Percentiles rank a stretch among this genome's conserved stretches.
phyloP scores from a whole-genome alignment of 768 basidiomycete species.

The Wakefieldia striispora region DNA sequence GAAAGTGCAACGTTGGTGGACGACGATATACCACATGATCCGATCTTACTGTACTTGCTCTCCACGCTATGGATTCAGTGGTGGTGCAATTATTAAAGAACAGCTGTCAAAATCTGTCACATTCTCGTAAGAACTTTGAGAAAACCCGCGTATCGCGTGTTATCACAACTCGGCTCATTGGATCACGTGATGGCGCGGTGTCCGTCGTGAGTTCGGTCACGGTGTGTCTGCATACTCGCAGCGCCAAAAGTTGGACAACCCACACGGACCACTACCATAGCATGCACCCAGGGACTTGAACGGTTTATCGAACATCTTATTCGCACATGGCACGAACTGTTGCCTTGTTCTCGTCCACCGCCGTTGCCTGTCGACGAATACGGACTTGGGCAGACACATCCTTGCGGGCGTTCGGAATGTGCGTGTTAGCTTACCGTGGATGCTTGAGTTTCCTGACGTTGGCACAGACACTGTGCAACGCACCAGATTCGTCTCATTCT shows the following conservation, averaged over 20 bases:
- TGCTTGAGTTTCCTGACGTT: slow-evolving; percentile 6
- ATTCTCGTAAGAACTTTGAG: neutral
- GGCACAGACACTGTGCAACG: slow-evolving; percentile 76
- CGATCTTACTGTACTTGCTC: slow-evolving; percentile 13
- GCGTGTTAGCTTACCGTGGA: slow-evolving; percentile 33
- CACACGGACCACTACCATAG: slow-evolving; percentile 6
- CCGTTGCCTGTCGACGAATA: slow-evolving; percentile 31
- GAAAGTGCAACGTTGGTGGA: neutral
- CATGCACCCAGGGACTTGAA: slow-evolving; percentile 18
- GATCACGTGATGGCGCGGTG: slow-evolving; percentile 17
- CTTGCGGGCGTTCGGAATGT: slow-evolving; percentile 80
- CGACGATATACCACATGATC: slow-evolving; percentile 19
- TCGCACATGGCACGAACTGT: slow-evolving; percentile 21
- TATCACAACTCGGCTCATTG: neutral
- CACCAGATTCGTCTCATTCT: slow-evolving; percentile 89
- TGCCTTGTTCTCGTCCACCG: slow-evolving; percentile 16
- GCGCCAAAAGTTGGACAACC: neutral
- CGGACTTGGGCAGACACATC: slow-evolving; percentile 44
- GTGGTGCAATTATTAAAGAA: no score
- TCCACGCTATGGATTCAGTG: slow-evolving; percentile 6
- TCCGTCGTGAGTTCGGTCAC: no score
- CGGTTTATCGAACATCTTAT: slow-evolving; percentile 4
- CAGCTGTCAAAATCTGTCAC: no score
- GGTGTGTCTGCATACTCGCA: no score
- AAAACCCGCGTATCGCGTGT: no score